Base-by-base conservation (phyloP, 2,329 filamentous ascomycete genomes). In the Trichocomaceae sp. region DNA sequence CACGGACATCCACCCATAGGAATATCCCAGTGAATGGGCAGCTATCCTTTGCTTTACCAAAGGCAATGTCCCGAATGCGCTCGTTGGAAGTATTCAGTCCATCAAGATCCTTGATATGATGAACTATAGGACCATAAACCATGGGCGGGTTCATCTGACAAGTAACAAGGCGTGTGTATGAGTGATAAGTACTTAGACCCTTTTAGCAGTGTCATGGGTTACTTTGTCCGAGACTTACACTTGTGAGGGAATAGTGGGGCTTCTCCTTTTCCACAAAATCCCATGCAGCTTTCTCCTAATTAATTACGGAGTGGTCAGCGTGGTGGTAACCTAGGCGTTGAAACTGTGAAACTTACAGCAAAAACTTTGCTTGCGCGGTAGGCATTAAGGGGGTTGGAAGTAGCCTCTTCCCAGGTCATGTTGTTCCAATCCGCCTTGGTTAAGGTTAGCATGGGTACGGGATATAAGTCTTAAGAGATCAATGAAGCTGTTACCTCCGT, bases 41-140 rank as follows among this genome's bases (percentile, higher is more conserved):
- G 15, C 86, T 78, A 1, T 77, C 69, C 58, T 79, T 81, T 10
- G 51, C 48, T 55, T 79, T 78, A 20, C 85, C 86, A 2, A 74
- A 76, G 10, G 84, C 76, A 51, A 86, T 72, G 57, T 83, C 78
- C 3, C 81, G 74, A 57, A 88, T 79, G 33, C 83, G 79, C 59
- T 83, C 77, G 68, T 88, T 88, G 29, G 84, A 87, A 1, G 83
- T 86, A 71, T 89, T 90, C 48, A 89, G 72, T 1, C 69, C 72
- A 20, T 79, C 77, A 0, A 86, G 73, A 17, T 72, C 76, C 50
- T 80, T 76, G 0, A 88, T 75, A 57, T 81, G 79, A 60, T 85
- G 79, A 31, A 80, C 75, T 13, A 84, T 69, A 0, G 83, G 83
- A 0, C 83, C 83, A 19, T 84, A 79, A 0, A 83, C 80, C 58